Percentiles rank a stretch among this genome's conserved stretches.
Evolutionary conservation across 306 rosid species (phyloP).

Genomic region (Acacia melanoxylon): DNA sequence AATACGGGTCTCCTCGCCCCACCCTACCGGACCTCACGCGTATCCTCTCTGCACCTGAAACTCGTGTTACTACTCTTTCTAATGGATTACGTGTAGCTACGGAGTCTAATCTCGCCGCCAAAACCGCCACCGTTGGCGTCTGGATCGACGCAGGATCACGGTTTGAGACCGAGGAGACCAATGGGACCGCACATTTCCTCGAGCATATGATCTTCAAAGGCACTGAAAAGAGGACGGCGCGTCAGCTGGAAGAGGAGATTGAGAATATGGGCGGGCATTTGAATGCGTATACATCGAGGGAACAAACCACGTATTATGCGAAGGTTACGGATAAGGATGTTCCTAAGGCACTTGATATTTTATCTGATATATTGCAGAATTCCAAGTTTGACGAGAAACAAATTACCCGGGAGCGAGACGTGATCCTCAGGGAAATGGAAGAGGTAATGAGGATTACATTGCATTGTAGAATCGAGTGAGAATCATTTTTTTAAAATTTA

Average conservation of each 20-base stretch:
- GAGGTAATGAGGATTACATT: conserved; percentile 54
- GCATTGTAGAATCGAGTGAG: not conserved
- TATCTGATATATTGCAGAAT: conserved; percentile 89
- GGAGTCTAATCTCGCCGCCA: conserved; percentile 62
- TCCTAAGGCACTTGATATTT: conserved; percentile 67
- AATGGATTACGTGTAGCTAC: conserved; percentile 93
- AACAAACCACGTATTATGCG: conserved; percentile 87
- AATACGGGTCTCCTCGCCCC: conserved; percentile 88
- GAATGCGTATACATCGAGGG: conserved; percentile 91
- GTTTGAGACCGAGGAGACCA: conserved; percentile 88
- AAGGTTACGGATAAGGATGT: conserved; percentile 72
- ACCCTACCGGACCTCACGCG: conserved; percentile 57
- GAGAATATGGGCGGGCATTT: conserved; percentile 98
- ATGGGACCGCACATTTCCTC: conserved; percentile 86
- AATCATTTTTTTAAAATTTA: not conserved
- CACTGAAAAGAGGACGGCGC: conserved; percentile 65
- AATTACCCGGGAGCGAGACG: conserved; percentile 77
- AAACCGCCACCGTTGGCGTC: conserved; percentile 85
- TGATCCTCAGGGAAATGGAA: conserved; percentile 91
- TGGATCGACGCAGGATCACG: conserved; percentile 97
- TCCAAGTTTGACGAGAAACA: conserved; percentile 73
- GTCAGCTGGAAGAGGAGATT: conserved; percentile 77
- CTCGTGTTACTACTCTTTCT: conserved; percentile 76
- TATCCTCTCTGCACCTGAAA: conserved; percentile 84
- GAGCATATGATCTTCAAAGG: conserved; percentile 99